Conservation (phyloP, 768 basidiomycete species). For the Auricularia auricula-judae region DNA sequence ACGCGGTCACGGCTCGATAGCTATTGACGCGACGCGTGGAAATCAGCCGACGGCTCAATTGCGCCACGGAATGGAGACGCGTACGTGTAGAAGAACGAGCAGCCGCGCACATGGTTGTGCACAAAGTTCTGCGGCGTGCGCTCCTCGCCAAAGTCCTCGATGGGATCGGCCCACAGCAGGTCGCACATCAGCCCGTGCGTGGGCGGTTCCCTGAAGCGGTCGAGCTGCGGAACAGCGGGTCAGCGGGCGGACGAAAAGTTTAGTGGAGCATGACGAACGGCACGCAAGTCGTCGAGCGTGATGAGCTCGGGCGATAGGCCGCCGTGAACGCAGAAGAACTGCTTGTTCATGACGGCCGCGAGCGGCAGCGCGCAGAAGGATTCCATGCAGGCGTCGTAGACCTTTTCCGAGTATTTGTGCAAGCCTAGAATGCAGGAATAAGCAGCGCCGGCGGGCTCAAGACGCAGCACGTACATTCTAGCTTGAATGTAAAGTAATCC, state of each 20-base stretch:
- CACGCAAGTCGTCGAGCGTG: conserved; percentile 61
- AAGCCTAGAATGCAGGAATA: conserved; percentile 40
- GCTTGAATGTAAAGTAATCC: conserved; percentile 96
- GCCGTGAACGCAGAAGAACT: conserved; percentile 97
- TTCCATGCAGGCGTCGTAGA: conserved; percentile 88
- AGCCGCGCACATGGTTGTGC: conserved; percentile 81
- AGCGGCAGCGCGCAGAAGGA: conserved; percentile 88
- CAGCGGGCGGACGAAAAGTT: conserved; percentile 1
- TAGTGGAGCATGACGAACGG: conserved; percentile 30
- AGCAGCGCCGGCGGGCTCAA: neutral
- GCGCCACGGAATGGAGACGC: conserved; percentile 17
- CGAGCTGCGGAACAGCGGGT: conserved; percentile 10
- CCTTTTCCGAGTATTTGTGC: conserved; percentile 76
- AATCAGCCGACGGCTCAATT: too few relatives aligned
- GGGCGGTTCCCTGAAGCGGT: conserved; percentile 90
- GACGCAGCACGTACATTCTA: conserved; percentile 60
- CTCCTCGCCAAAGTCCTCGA: conserved; percentile 81
- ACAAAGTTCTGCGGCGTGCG: conserved; percentile 36
- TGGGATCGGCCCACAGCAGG: conserved; percentile 91
- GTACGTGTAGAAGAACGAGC: conserved; percentile 87
- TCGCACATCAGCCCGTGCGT: conserved; percentile 89
- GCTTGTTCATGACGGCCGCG: conserved; percentile 83
- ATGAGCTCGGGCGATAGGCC: conserved; percentile 84
- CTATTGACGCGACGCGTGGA: conserved; percentile 18
- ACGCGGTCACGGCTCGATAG: conserved; percentile 84